These are phyloP conservation scores for Phialophora tarda DNA, from an alignment of 2,329 filamentous ascomycete species.

Conservation along the genomic window DNA sequence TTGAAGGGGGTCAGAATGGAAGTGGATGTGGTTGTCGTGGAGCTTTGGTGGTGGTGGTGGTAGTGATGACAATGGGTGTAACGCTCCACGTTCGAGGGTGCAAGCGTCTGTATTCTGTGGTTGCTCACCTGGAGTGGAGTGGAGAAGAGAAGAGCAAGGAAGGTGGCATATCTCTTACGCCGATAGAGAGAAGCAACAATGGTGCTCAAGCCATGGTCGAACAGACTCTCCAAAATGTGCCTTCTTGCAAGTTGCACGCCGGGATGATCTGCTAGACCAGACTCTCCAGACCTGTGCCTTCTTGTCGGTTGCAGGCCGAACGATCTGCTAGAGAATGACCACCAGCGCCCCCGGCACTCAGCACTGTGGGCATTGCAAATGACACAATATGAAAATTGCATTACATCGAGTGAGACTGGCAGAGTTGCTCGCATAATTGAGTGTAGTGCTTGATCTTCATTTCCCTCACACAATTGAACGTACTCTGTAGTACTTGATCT, in stretches of 20 bases:
- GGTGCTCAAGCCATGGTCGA: slow-evolving; percentile 11
- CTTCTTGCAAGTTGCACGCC: not conserved
- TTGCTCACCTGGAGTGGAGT: not conserved
- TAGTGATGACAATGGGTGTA: not conserved
- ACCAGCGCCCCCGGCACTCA: not conserved
- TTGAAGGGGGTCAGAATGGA: slow-evolving; percentile 9
- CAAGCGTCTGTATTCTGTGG: not conserved
- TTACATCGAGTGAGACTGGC: not conserved
- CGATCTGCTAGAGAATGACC: not conserved
- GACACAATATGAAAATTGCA: slow-evolving; percentile 1
- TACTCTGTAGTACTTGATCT: no score
- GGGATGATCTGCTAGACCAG: not conserved
- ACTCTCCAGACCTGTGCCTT: not conserved
- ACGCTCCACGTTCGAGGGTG: not conserved
- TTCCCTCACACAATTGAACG: no score
- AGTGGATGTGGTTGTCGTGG: slow-evolving; percentile 31
- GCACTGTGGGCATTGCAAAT: slow-evolving; percentile 1
- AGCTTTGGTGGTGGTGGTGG: slow-evolving; percentile 21
- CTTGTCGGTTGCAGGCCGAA: not conserved
- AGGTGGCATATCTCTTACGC: not conserved
- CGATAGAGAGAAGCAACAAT: not conserved
- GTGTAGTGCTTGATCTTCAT: not conserved
- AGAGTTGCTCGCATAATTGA: not conserved
- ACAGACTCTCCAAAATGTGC: not conserved
- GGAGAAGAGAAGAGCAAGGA: not conserved